Evolutionary conservation across 2,329 filamentous ascomycete species (phyloP).

Genomic region (Epichloe scottii): DNA sequence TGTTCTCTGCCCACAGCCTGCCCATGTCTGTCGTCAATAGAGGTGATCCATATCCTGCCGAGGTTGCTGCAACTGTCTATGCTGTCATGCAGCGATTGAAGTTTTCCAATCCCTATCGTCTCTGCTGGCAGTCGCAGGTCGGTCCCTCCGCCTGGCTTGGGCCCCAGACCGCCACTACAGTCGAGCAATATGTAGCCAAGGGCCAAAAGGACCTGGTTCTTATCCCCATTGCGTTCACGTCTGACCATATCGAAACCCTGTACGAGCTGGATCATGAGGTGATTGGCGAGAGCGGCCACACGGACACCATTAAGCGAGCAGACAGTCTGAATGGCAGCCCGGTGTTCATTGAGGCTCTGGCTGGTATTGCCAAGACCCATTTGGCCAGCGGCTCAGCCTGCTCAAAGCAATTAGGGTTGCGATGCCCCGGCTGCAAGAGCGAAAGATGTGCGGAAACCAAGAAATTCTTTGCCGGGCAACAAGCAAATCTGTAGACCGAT

Average conservation of each 20-base stretch:
- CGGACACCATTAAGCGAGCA: constrained; percentile 73
- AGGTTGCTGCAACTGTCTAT: constrained; percentile 90
- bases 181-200: constrained; percentile 78
- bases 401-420: constrained; percentile 74
- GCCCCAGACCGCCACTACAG: constrained; percentile 80
- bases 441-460: constrained; percentile 73
- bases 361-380: constrained; percentile 74
- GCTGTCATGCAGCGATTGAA: constrained; percentile 89
- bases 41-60: constrained; percentile 87
- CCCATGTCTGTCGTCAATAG: constrained; percentile 97
- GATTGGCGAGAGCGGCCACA: constrained; percentile 71
- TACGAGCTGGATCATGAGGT: constrained; percentile 92
- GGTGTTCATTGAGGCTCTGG: constrained; percentile 81
- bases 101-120: constrained; percentile 79
- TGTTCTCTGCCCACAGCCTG: constrained; percentile 92
- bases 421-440: constrained; percentile 88
- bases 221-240: constrained; percentile 94
- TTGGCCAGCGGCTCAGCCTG: constrained; percentile 55
- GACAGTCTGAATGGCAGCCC: constrained; percentile 87
- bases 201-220: constrained; percentile 84
- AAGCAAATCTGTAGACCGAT: constrained; percentile 13
- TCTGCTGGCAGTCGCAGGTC: constrained; percentile 98
- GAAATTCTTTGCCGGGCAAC: constrained; percentile 45
- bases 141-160: constrained; percentile 92
- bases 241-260: constrained; percentile 96